Base-by-base conservation (phyloP, 2,329 filamentous ascomycete species). In the Claviceps sp. region DNA sequence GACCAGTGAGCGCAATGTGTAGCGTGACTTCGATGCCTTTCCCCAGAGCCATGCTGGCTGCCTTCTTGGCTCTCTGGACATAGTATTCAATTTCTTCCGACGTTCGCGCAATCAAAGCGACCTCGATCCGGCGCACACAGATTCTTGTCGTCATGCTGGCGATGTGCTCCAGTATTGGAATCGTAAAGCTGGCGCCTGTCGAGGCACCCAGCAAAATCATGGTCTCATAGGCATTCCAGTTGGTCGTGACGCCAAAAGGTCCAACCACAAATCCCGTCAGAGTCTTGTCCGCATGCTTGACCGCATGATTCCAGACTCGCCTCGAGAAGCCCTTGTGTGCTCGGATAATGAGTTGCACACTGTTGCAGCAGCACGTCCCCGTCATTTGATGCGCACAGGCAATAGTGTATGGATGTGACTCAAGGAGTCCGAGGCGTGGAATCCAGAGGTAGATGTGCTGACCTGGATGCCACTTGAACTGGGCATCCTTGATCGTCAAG, bases 361-460 rank as follows among this genome's bases (percentile, higher is more conserved):
- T 79, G 62, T 79, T 77, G 67, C 77, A 80, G 43, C 74, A 72
- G 55, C 76, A 79, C 1, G 72, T 71, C 26, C 70, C 74, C 1
- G 72, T 68, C 11, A 74, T 61, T 47, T 69, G 70, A 58, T 76
- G 73, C 1, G 78, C 73, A 18, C 72, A 74, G n/a, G 79, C 78
- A 42, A 82, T 78, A 4, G 79, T 82, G 61, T 81, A 82, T 0
- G 79, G 79, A 54, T 82, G 79, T 0, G 76, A 72, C 57, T 82
- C 79, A 5, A 79, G 60, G 1, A 70, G 66, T 0, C 76, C 78
- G 2, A 82, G 62, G 2, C 68, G 65, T 5, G 79, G 79, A 48
- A 81, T 63, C 77, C 78, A 81, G 8, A 82, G 70, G 54, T 82
- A 82, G 3, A 82, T 61, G 56, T 82, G 77, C 58, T 82, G 79